Percentiles rank a stretch among this genome's conserved stretches.
Conservation (phyloP, 768 basidiomycete genomes). For the Boletus barrowsii region DNA sequence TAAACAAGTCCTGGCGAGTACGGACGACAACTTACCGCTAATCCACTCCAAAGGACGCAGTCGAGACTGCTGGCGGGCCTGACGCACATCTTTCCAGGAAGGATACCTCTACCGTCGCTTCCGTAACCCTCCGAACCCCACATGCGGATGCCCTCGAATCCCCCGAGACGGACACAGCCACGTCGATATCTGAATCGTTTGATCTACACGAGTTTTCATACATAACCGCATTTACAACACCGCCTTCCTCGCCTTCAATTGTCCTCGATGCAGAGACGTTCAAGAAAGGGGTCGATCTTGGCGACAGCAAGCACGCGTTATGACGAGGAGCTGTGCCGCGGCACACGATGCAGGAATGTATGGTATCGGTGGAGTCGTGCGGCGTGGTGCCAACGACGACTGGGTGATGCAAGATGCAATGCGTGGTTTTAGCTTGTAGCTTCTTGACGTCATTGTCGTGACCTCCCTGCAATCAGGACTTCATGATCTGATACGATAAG, state of each 20-base stretch:
- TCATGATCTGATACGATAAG: conserved; percentile 28
- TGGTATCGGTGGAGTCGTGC: conserved; percentile 10
- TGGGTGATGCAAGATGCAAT: neutral
- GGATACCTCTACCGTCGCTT: conserved; percentile 6
- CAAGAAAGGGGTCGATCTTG: conserved; percentile 6
- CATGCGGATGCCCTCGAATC: conserved; percentile 6
- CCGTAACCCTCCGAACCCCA: conserved; percentile 6
- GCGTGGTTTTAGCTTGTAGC: conserved; percentile 13
- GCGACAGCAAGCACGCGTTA: conserved; percentile 12
- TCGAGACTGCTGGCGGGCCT: neutral
- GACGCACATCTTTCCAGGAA: conserved; percentile 1
- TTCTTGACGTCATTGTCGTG: conserved; percentile 11
- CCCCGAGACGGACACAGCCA: conserved; percentile 9
- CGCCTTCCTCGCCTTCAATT: conserved; percentile 26
- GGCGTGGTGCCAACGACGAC: neutral
- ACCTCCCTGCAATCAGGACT: conserved; percentile 10
- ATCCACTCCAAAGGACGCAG: conserved; percentile 7
- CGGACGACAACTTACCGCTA: neutral
- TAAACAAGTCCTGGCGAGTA: neutral
- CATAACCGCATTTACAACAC: conserved; percentile 31
- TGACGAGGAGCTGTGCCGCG: conserved; percentile 4
- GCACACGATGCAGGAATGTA: conserved; percentile 3
- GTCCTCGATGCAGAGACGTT: conserved; percentile 6
- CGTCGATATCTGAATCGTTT: conserved; percentile 13
- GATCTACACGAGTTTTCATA: conserved; percentile 33